Evolutionary conservation across 1,284 basidiomycete genomes (phyloP).

Genomic region (Ganoderma meredithae): DNA sequence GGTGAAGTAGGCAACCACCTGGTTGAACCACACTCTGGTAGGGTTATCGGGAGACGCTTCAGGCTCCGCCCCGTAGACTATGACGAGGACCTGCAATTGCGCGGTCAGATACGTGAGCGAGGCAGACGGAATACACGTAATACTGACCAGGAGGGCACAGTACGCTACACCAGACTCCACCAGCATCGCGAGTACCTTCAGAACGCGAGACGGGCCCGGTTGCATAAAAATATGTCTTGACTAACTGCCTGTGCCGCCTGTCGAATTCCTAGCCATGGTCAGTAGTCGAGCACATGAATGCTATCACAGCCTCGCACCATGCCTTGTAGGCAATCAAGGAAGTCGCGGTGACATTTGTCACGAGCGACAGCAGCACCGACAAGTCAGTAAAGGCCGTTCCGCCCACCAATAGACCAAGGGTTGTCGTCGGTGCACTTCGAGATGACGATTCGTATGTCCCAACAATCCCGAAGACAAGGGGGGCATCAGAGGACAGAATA

Average conservation of each 20-base stretch:
- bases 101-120: neutral
- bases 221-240: neutral
- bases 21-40: neutral
- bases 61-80: neutral
- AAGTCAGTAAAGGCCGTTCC: neutral
- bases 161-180: neutral
- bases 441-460: neutral
- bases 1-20: neutral
- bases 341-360: conserved; percentile 8
- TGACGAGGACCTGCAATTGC: neutral
- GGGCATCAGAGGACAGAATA: neutral
- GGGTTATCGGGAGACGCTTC: neutral
- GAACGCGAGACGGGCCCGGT: neutral
- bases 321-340: conserved; percentile 8
- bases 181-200: neutral
- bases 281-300: neutral
- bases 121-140: neutral
- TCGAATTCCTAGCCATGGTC: neutral
- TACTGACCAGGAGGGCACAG: neutral
- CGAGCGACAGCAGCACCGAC: conserved; percentile 2
- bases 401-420: neutral
- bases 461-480: too few species aligned
- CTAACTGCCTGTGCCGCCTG: neutral
- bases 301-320: neutral
- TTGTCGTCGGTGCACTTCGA: neutral